These are phyloP conservation scores for Guadua angustifolia DNA, from an alignment of 176 grass and related monocot species.

Conservation along the genomic window DNA sequence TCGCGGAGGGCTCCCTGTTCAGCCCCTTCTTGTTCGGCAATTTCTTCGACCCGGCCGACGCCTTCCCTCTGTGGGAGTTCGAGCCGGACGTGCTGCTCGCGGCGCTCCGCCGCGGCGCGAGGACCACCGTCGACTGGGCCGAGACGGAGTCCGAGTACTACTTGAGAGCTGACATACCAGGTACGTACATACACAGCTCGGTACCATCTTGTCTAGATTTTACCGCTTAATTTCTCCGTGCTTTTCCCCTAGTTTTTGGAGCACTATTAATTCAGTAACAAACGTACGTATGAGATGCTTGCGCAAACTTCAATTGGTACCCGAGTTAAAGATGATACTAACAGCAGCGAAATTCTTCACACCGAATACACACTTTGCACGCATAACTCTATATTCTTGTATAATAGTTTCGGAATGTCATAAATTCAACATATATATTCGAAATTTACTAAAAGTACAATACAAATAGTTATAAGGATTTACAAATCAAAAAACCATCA, in stretches of 20 bases:
- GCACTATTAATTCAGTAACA: neutral
- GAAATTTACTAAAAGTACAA: no score
- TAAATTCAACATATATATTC: no score
- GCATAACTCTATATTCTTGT: no score
- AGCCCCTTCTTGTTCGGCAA: constrained; percentile 87
- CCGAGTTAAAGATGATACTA: no score
- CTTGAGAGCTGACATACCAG: constrained; percentile 69
- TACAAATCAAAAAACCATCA: no score
- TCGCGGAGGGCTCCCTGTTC: constrained; percentile 78
- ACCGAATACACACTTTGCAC: no score
- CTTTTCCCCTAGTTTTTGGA: neutral
- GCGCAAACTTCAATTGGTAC: neutral
- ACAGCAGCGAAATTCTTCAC: neutral
- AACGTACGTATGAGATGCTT: neutral
- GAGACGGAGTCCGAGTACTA: constrained; percentile 69
- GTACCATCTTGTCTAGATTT: neutral
- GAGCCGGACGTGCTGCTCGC: constrained; percentile 73
- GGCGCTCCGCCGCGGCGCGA: constrained; percentile 45
- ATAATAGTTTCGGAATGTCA: no score
- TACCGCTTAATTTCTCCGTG: neutral
- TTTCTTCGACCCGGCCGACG: constrained; percentile 94
- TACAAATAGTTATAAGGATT: no score
- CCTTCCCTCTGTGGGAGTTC: constrained; percentile 95
- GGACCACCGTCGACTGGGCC: constrained; percentile 65
- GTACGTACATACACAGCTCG: constrained; percentile 28